Conservation (phyloP, 345 rosid species). For the Theobroma cacao region DNA sequence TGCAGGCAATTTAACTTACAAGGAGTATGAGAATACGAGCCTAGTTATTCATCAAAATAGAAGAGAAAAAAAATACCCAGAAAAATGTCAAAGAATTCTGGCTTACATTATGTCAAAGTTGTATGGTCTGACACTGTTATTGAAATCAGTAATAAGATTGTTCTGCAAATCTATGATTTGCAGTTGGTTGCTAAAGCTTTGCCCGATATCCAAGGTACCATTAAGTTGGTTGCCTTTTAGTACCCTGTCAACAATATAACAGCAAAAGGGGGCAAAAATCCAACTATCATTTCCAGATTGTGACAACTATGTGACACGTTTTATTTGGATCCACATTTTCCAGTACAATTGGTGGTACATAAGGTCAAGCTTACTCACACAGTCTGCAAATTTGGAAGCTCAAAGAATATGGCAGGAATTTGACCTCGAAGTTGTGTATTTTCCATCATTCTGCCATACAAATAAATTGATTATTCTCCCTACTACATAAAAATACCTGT, state of each 20-base stretch:
- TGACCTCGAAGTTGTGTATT: conserved; percentile 41
- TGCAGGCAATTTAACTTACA: not conserved
- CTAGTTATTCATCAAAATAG: not conserved
- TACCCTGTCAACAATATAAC: conserved; percentile 32
- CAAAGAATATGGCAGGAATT: conserved; percentile 56
- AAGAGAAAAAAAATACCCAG: not conserved
- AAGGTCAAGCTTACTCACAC: conserved; percentile 50
- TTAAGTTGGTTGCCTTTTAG: conserved; percentile 48
- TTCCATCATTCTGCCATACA: conserved; percentile 61
- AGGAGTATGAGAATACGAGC: not conserved
- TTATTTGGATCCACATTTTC: not conserved
- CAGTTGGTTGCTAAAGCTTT: conserved; percentile 38
- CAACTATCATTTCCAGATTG: not conserved
- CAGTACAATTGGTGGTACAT: not conserved
- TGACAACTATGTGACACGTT: not conserved
- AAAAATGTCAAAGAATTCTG: not conserved
- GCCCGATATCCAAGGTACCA: conserved; percentile 55
- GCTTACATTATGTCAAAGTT: conserved; percentile 50
- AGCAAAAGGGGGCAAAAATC: not conserved
- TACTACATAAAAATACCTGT: not conserved
- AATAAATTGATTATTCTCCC: not conserved
- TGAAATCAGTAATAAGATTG: conserved; percentile 40
- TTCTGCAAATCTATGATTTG: conserved; percentile 49
- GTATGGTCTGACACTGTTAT: conserved; percentile 6
- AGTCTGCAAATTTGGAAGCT: conserved; percentile 53